Conservation (phyloP, 345 rosid genomes). For the Hevea brasiliensis region DNA sequence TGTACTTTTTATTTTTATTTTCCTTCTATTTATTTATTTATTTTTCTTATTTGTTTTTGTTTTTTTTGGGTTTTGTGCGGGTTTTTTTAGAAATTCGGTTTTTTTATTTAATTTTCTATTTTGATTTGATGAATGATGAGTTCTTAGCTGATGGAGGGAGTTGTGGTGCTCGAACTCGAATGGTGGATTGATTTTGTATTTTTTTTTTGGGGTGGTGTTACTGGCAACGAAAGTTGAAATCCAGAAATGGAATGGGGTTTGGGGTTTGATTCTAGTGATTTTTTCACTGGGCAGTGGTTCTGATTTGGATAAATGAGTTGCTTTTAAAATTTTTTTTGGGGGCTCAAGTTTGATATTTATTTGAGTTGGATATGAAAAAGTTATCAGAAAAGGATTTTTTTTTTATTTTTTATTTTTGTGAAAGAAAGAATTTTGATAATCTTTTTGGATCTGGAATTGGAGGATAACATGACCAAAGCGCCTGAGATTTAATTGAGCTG, state of each 20-base stretch:
- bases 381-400: not conserved
- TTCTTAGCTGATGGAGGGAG: not conserved
- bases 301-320: constrained; percentile 21
- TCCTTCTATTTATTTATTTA: not conserved
- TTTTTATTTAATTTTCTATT: not conserved
- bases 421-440: not conserved
- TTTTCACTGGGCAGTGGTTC: not conserved
- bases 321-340: not conserved
- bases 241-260: not conserved
- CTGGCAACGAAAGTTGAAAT: not conserved
- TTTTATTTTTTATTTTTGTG: too few species aligned
- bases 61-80: not conserved
- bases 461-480: not conserved
- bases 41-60: not conserved
- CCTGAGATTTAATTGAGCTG: constrained; percentile 27
- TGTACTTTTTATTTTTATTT: too few species aligned
- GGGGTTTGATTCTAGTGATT: not conserved
- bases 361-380: constrained; percentile 1
- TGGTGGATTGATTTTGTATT: not conserved
- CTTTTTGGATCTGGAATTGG: constrained; percentile 25
- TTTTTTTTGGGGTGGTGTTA: not conserved
- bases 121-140: not conserved
- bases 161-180: not conserved
- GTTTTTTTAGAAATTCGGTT: not conserved
- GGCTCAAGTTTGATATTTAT: not conserved